Evolutionary conservation across 2,329 filamentous ascomycete species (phyloP), one percentile per base, ranked within the genome.

Genomic region (Huntiella moniliformis): DNA sequence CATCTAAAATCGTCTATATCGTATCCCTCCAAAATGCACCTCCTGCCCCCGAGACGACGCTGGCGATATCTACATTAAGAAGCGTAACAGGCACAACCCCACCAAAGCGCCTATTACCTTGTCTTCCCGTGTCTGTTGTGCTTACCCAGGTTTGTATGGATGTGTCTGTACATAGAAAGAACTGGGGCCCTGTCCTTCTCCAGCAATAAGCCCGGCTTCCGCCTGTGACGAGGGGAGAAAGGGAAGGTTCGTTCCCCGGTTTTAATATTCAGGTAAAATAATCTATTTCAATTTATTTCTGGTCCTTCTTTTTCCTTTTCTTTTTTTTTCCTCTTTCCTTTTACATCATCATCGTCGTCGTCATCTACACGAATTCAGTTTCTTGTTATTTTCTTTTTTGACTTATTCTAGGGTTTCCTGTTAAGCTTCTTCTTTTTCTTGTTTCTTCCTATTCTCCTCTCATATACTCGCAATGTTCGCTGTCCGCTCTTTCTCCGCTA

Each of bases 381-480:
- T 42, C 13, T 17, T 42, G 15, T 34, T 33, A 51, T 41, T 38
- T 37, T n/a, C 32, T 38, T 36, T 37, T 45, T 15, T 40, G 33
- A 38, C 43, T 45, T 4, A 31, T 15, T 18, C 32, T 50, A 33
- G 17, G 15, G 36, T 41, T 15, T 16, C 28, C 28, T 40, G 15
- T 17, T 38, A 16, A n/a, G 43, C 47, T 52, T 50, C 53, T 51
- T 48, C 48, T 49, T 48, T 38, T 49, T 49, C 50, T 47, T 44
- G 46, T 51, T 49, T 33, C 11, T 50, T 52, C 49, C 52, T 22
- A 31, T 28, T 47, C 49, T 50, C 54, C 16, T 22, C 37, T 28
- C 34, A 28, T 32, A 10, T 13, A 52, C 52, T 55, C 60, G 63
- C 51, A 52, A 87, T 92, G 84, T 88, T 88, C 64, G 74, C 79